Conservation (phyloP, 1,139 yeast species). For the Nadsonia starkeyi-henricii region DNA sequence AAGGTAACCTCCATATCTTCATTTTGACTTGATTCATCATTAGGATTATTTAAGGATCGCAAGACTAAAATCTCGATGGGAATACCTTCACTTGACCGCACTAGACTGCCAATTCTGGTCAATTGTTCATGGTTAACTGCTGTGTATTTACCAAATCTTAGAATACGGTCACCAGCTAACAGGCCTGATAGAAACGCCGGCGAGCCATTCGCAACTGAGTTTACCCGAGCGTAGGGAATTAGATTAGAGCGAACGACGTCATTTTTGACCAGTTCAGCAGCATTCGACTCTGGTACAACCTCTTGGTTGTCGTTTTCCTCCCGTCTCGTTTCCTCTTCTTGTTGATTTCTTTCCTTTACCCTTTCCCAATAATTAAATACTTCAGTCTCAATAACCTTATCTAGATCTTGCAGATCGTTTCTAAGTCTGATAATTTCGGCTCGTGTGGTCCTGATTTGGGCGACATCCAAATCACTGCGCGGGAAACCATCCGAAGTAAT, state of each 20-base stretch:
- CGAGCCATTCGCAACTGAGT: constrained; percentile 25
- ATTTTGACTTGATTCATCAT: not conserved
- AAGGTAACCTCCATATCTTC: not conserved
- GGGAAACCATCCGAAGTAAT: constrained; percentile 73
- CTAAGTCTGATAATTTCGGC: constrained; percentile 50
- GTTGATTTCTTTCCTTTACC: not conserved
- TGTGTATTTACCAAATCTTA: constrained; percentile 39
- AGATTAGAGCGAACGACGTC: constrained; percentile 1
- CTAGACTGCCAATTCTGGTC: constrained; percentile 26
- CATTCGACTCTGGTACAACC: not conserved
- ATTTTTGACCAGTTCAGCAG: not conserved
- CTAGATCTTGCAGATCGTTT: constrained; percentile 48
- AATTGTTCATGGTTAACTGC: constrained; percentile 40
- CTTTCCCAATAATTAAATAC: constrained; percentile 6
- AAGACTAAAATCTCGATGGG: constrained; percentile 6
- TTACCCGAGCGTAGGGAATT: constrained; percentile 47
- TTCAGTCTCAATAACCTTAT: constrained; percentile 34
- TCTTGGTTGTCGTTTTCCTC: not conserved
- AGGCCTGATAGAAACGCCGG: constrained; percentile 24
- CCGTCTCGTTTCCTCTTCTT: not conserved
- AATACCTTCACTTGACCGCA: constrained; percentile 11
- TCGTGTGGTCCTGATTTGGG: constrained; percentile 44
- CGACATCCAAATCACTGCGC: constrained; percentile 68
- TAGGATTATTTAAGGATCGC: not conserved
- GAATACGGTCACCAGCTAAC: constrained; percentile 32